phyloP scores from a whole-genome alignment of 2,329 filamentous ascomycete genomes.

The Xylariaceae sp. region DNA sequence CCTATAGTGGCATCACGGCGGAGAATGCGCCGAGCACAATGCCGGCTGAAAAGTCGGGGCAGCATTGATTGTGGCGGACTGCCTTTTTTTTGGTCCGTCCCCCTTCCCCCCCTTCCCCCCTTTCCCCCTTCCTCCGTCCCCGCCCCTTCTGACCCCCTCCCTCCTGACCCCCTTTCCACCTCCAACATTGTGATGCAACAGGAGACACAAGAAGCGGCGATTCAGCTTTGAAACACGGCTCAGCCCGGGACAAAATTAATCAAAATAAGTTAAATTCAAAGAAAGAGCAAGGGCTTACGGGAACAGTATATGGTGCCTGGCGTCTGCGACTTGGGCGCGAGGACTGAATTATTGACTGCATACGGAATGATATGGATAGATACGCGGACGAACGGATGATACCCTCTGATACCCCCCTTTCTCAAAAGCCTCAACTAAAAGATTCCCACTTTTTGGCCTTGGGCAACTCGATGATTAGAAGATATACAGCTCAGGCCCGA shows the following conservation, averaged over 20 bases:
- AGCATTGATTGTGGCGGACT: slow-evolving; percentile 2
- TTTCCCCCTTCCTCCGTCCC: no score
- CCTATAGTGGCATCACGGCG: slow-evolving; percentile 60
- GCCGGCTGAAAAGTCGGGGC: slow-evolving; percentile 27
- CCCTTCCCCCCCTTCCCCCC: no score
- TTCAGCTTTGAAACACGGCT: neutral
- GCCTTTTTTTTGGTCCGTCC: neutral
- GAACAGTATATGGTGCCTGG: neutral
- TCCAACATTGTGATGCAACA: neutral
- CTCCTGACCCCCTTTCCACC: neutral
- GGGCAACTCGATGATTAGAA: no score
- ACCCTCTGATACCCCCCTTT: slow-evolving; percentile 3
- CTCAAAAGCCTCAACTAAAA: neutral
- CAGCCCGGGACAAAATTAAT: neutral
- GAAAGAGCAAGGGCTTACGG: neutral
- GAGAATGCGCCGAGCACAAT: slow-evolving; percentile 52
- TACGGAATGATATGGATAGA: neutral
- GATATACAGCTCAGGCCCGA: no score
- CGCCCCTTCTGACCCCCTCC: no score
- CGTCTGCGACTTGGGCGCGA: neutral
- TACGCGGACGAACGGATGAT: slow-evolving; percentile 10
- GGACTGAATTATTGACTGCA: slow-evolving; percentile 1
- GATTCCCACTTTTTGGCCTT: no score
- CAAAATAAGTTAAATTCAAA: neutral
- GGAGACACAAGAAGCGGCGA: neutral